Conservation (phyloP, 768 basidiomycete species). For the Floccularia luteovirens region DNA sequence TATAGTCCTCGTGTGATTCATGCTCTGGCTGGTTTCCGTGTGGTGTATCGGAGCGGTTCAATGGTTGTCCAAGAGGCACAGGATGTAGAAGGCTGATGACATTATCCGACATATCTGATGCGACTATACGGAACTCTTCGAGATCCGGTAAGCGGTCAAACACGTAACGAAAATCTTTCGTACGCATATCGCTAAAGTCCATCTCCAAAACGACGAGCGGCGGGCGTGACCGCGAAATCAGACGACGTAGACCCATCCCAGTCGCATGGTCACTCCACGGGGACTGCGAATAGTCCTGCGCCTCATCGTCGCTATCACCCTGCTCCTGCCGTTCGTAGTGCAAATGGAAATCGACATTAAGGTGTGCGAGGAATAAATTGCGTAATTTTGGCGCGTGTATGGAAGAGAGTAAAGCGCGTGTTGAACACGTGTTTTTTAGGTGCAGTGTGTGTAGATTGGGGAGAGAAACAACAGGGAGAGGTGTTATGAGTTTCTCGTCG, state of each 20-base stretch:
- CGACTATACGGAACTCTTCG: conserved; percentile 65
- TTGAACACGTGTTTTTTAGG: conserved; percentile 51
- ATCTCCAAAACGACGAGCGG: conserved; percentile 63
- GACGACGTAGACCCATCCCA: conserved; percentile 69
- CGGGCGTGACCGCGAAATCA: conserved; percentile 54
- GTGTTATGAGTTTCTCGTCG: conserved; percentile 19
- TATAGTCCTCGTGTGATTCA: conserved; percentile 6
- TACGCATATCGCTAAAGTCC: conserved; percentile 80
- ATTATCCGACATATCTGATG: conserved; percentile 74
- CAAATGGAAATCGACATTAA: conserved; percentile 56
- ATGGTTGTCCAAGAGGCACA: conserved; percentile 7
- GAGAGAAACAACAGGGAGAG: conserved; percentile 40
- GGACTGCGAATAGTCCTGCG: conserved; percentile 66
- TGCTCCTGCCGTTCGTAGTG: conserved; percentile 32
- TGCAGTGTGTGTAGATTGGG: conserved; percentile 51
- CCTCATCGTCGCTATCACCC: conserved; percentile 73
- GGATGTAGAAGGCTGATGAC: conserved; percentile 58
- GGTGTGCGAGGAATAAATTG: conserved; percentile 54
- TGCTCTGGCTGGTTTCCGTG: too few species aligned
- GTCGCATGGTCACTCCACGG: conserved; percentile 73
- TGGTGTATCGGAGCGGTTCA: too few species aligned
- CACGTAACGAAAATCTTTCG: conserved; percentile 68
- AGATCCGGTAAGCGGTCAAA: conserved; percentile 49
- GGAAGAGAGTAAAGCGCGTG: conserved; percentile 57
- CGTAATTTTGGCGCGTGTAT: conserved; percentile 53